Conservation (phyloP, 345 rosid genomes). For the Eutrema japonicum region DNA sequence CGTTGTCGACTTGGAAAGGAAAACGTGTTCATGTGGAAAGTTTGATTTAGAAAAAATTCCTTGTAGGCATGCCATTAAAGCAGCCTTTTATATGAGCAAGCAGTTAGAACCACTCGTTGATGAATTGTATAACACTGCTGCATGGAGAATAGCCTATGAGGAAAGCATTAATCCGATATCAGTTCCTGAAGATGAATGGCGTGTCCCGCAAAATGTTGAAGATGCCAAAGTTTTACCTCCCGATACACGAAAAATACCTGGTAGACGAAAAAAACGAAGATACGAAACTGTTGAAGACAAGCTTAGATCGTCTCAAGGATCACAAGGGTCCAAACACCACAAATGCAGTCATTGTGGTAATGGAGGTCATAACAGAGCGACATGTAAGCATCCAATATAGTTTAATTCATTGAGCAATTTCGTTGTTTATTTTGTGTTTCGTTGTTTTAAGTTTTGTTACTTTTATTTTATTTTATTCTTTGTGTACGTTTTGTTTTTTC, state of each 20-base stretch:
- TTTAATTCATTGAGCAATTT: no score
- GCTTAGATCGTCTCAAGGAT: neutral
- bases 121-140: neutral
- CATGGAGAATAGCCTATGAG: neutral
- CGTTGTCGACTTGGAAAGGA: slow-evolving; percentile 3
- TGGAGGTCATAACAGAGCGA: neutral
- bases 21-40: slow-evolving; percentile 5
- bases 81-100: no score
- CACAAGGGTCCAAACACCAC: neutral
- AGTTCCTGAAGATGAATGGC: neutral
- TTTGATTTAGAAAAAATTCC: neutral
- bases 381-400: neutral
- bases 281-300: no score
- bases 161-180: slow-evolving; percentile 5
- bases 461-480: no score
- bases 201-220: neutral
- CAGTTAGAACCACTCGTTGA: neutral
- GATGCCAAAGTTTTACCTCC: no score
- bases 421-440: no score
- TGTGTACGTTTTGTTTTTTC: no score
- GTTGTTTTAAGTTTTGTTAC: no score
- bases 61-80: neutral
- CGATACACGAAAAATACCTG: no score
- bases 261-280: no score
- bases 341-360: neutral